Percentiles rank a stretch among this genome's conserved stretches.
Conservation (phyloP, 2,329 filamentous ascomycete genomes). For the Aureobasidium subglaciale region DNA sequence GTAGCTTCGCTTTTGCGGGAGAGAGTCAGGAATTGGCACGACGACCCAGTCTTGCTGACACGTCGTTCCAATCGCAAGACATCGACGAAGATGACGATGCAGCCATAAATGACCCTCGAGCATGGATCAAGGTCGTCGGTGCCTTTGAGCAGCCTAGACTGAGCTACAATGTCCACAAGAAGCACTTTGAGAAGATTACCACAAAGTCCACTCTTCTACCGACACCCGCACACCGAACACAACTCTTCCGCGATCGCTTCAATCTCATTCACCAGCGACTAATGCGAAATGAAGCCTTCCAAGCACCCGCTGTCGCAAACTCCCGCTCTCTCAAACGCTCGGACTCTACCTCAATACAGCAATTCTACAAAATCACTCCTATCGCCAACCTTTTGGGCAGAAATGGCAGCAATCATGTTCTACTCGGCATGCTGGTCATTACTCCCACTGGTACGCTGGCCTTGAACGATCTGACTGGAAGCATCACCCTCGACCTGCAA, state of each 20-base stretch:
- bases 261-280: constrained; percentile 88
- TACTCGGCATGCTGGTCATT: constrained; percentile 74
- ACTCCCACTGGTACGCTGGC: constrained; percentile 76
- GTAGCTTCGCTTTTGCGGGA: constrained; percentile 55
- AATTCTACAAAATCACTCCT: constrained; percentile 80
- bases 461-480: constrained; percentile 80
- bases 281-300: constrained; percentile 87
- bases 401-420: constrained; percentile 74
- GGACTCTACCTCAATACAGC: constrained; percentile 50
- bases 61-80: constrained; percentile 46
- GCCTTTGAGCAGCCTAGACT: constrained; percentile 81
- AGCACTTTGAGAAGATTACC: constrained; percentile 71
- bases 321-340: constrained; percentile 50
- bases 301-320: constrained; percentile 57
- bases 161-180: constrained; percentile 70
- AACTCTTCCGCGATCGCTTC: constrained; percentile 81
- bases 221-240: constrained; percentile 70
- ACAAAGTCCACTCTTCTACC: constrained; percentile 52
- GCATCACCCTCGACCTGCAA: constrained; percentile 73
- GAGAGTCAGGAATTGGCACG: constrained; percentile 15
- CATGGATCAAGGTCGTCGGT: constrained; percentile 76
- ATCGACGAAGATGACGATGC: constrained; percentile 56
- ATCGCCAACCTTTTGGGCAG: constrained; percentile 71
- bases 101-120: constrained; percentile 59
- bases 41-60: constrained; percentile 2